Base-by-base conservation (phyloP, 805 yeast genomes). In the Candida vaughaniae region DNA sequence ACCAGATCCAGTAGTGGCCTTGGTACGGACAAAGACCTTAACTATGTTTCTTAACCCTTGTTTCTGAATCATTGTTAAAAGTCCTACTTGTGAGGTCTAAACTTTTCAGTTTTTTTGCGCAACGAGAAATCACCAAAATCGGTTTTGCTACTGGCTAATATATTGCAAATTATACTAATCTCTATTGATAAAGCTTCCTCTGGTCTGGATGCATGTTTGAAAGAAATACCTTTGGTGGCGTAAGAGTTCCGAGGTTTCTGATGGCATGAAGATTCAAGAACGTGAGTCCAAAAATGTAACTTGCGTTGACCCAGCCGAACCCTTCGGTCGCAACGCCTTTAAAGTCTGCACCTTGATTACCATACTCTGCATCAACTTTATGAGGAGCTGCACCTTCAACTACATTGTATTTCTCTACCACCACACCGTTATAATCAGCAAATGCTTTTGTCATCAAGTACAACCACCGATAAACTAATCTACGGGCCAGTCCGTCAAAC, bases 231-330 rank as follows among this genome's bases (percentile, higher is more conserved):
- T 66, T 69, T 0, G 95, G 95, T 3, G 87, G 78, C 3, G 89
- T 80, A 36, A 84, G 77, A 3, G 90, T 75, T 0, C 95, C 96
- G 43, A 89, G 66, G 1, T 90, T 87, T 43, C 95, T 71, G 41
- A 71, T 71, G 3, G 90, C 89, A 46, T 77, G 80, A 34, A 71
- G 69, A 45, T 78, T 79, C 60, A 85, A 64, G 41, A 76, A 77
- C 16, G 82, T 71, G 43, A 88, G 64, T 0, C 96, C 96, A 43
- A 84, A 58, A 18, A 83, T 52, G 60, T 77, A 89, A 49, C 93
- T 80, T 5, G 98, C 84, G 64, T 91, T 91, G 35, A 91, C 96
- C 99, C 99, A 91, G 1, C 98, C 99, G 60, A 91, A 91, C 1
- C 99, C 99, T 62, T 93, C 97, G 6, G 85, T 82, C 0, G 95